Base-by-base conservation (phyloP, 2,329 filamentous ascomycete genomes). In the Neoscytalidium dimidiatum region DNA sequence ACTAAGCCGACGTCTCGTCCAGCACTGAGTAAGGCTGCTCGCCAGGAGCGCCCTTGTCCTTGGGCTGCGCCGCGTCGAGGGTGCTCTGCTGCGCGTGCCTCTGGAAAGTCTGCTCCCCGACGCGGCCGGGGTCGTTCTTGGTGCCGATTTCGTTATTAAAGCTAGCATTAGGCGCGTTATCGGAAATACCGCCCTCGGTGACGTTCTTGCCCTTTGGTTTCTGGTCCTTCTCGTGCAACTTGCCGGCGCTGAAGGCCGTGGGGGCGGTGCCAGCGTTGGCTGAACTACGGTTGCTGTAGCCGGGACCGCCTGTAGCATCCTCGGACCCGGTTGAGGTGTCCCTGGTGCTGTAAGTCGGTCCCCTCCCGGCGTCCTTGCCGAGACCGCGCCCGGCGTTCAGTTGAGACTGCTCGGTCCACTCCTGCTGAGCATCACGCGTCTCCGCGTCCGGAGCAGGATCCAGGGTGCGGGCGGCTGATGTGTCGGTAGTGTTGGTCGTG, bases 401-500 rank as follows among this genome's bases (percentile, higher is more conserved):
- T 57, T 80, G 72, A 26, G 72, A 70, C 58, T 79, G 68, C 69
- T 80, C 78, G 44, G 66, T 71, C 77, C 77, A 79, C 28, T 71
- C 76, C 17, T 76, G 69, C 44, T 76, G 70, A 2, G 78, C 78
- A 31, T 82, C 79, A 51, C 85, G 82, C 2, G 78, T 76, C 31
- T 79, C 77, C 17, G 81, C 80, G 38, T 81, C 77, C 4, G 76
- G 69, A 1, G 84, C 82, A 0, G 86, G 77, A 2, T 80, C 77
- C 7, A 89, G 80, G 8, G 75, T 79, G 9, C 74, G 82, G 3
- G 86, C 84, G 56, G 77, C 80, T 5, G 83, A 85, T 2, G 81
- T 85, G 75, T 87, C 80, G 66, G 81, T 85, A 68, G 79, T 88
- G 74, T 83, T 84, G 60, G 85, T 80, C 21, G 83, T 88, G 35